These are phyloP conservation scores for Fonsecaea pugnacius DNA, from an alignment of 2,329 filamentous ascomycete genomes.

Conservation along the genomic window DNA sequence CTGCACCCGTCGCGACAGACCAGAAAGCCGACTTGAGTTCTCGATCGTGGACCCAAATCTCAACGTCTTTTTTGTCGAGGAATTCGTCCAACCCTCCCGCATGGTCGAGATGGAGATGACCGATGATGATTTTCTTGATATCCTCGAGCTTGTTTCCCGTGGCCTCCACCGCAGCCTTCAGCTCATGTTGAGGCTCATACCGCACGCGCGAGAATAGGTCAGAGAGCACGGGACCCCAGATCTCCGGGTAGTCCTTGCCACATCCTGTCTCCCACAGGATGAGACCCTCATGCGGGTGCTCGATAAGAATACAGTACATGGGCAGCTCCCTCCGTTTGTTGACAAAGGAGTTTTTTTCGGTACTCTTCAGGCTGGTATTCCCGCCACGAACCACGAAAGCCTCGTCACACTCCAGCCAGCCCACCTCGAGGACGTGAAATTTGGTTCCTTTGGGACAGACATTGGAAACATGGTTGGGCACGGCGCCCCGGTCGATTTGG, in stretches of 20 bases:
- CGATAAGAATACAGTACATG: slow-evolving; percentile 61
- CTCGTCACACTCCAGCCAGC: slow-evolving; percentile 37
- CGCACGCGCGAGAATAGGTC: slow-evolving; percentile 35
- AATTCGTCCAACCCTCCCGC: slow-evolving; percentile 36
- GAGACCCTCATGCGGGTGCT: slow-evolving; percentile 38
- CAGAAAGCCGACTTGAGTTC: slow-evolving; percentile 35
- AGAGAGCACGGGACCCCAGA: slow-evolving; percentile 33
- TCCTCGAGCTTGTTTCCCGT: slow-evolving; percentile 38
- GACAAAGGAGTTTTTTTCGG: slow-evolving; percentile 47
- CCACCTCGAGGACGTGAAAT: slow-evolving; percentile 35
- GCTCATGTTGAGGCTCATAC: slow-evolving; percentile 36
- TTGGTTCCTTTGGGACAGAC: slow-evolving; percentile 37
- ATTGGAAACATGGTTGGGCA: slow-evolving; percentile 35
- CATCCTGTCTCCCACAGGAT: slow-evolving; percentile 38
- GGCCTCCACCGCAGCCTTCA: slow-evolving; percentile 35
- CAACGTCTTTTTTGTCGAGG: slow-evolving; percentile 33
- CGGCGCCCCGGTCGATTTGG: slow-evolving; percentile 35
- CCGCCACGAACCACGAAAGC: slow-evolving; percentile 35
- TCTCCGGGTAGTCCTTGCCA: slow-evolving; percentile 37
- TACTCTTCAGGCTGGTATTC: slow-evolving; percentile 35
- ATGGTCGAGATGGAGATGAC: slow-evolving; percentile 37
- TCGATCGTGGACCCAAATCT: slow-evolving; percentile 36
- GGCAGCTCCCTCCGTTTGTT: slow-evolving; percentile 81
- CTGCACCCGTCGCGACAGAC: slow-evolving; percentile 36
- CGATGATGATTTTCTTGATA: slow-evolving; percentile 38